phyloP scores from a whole-genome alignment of 441 rosid genomes.

The Populus tomentosa region DNA sequence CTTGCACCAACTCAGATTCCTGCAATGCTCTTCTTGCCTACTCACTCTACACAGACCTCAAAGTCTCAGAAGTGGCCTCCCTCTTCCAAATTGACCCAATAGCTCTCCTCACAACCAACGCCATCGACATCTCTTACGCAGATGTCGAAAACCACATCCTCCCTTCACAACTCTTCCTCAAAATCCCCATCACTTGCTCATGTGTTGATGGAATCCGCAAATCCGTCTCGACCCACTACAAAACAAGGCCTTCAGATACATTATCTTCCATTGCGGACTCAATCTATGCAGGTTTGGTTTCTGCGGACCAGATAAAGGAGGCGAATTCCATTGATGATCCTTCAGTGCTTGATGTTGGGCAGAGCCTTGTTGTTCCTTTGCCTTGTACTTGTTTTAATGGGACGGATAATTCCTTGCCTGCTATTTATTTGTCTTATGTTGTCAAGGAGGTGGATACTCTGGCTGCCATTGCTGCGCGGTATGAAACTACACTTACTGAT shows the following conservation, averaged over 20 bases:
- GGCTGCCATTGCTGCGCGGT: slow-evolving; percentile 59
- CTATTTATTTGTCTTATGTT: slow-evolving; percentile 76
- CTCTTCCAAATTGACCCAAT: slow-evolving; percentile 63
- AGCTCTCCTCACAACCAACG: slow-evolving; percentile 63
- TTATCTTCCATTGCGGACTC: slow-evolving; percentile 55
- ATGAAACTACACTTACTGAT: too few relatives aligned
- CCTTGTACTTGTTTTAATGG: slow-evolving; percentile 94
- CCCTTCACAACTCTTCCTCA: slow-evolving; percentile 72
- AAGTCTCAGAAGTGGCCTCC: too few relatives aligned
- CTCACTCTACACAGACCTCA: too few relatives aligned
- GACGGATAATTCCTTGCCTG: slow-evolving; percentile 74
- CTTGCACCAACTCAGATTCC: too few relatives aligned
- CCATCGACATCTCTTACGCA: slow-evolving; percentile 83
- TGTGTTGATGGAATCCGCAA: slow-evolving; percentile 87
- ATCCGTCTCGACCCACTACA: slow-evolving; percentile 70
- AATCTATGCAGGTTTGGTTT: slow-evolving; percentile 72
- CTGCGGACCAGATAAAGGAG: slow-evolving; percentile 84
- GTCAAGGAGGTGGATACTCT: slow-evolving; percentile 65
- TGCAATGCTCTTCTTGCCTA: too few relatives aligned
- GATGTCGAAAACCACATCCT: slow-evolving; percentile 91
- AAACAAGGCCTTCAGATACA: slow-evolving; percentile 79
- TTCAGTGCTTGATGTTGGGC: slow-evolving; percentile 66
- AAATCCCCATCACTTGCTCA: slow-evolving; percentile 70
- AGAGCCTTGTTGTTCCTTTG: slow-evolving; percentile 64
- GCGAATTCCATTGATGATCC: slow-evolving; percentile 74